phyloP scores from a whole-genome alignment of 2,329 filamentous ascomycete species.

The Raffaelea arxii region DNA sequence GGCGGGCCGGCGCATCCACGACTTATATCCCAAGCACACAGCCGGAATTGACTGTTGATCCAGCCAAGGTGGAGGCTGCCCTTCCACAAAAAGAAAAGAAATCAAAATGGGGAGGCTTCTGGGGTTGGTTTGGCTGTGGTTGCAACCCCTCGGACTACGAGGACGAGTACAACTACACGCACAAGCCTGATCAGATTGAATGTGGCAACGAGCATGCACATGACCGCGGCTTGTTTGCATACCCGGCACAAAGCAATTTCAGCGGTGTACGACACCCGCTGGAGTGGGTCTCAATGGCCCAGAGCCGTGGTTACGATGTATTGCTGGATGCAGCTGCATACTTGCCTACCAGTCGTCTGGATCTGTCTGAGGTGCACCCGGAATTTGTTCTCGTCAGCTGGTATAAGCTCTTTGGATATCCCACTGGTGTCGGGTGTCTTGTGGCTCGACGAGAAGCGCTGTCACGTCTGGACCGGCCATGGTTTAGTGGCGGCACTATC shows the following conservation, averaged over 20 bases:
- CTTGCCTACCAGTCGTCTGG: slow-evolving; percentile 24
- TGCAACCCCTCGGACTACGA: not conserved
- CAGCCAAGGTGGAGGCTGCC: slow-evolving; percentile 1
- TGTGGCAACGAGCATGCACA: slow-evolving; percentile 10
- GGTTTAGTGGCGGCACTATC: slow-evolving; percentile 31
- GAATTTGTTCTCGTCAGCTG: slow-evolving; percentile 29
- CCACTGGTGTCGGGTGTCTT: slow-evolving; percentile 30
- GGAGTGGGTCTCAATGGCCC: slow-evolving; percentile 24
- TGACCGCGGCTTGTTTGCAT: slow-evolving; percentile 28
- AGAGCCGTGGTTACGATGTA: slow-evolving; percentile 28
- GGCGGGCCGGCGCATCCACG: slow-evolving; percentile 15
- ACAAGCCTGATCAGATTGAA: not conserved
- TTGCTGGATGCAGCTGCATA: slow-evolving; percentile 30
- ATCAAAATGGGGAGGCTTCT: not conserved
- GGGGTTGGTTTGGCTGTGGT: not conserved
- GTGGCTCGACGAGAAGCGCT: slow-evolving; percentile 23
- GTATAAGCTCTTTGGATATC: slow-evolving; percentile 33
- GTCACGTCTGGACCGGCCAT: slow-evolving; percentile 22
- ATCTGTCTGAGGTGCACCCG: slow-evolving; percentile 23
- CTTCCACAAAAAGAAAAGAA: not conserved
- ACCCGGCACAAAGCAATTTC: slow-evolving; percentile 36
- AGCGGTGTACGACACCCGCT: slow-evolving; percentile 31
- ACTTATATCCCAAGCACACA: slow-evolving; percentile 20
- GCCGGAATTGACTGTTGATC: slow-evolving; percentile 20
- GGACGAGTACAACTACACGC: not conserved